Percentiles rank a stretch among this genome's conserved stretches.
phyloP scores from a whole-genome alignment of 2,329 filamentous ascomycete genomes.

The Diaporthe nobilis region DNA sequence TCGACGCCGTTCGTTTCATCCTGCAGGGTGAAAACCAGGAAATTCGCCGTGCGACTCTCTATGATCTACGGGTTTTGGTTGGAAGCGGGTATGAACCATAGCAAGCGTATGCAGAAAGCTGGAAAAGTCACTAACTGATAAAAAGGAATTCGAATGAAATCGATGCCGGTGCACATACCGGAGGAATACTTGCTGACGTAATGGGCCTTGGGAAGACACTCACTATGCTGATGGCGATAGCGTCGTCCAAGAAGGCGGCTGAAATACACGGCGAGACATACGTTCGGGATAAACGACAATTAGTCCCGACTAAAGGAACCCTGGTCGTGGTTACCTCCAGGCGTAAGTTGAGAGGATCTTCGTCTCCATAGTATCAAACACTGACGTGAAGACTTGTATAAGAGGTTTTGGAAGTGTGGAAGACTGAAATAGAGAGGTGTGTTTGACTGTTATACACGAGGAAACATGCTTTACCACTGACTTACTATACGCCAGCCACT shows the following conservation, averaged over 20 bases:
- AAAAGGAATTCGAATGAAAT: not conserved
- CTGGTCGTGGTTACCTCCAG: not conserved
- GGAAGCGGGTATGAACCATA: not conserved
- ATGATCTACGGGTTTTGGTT: not conserved
- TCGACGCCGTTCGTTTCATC: not conserved
- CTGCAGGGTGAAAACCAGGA: not conserved
- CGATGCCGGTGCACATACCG: not conserved
- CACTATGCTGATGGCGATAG: not conserved
- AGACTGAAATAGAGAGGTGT: not conserved
- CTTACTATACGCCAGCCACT: not conserved
- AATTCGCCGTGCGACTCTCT: not conserved
- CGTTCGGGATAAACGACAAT: not conserved
- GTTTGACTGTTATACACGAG: not conserved
- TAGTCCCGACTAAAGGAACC: not conserved
- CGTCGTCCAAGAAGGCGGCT: not conserved
- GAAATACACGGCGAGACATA: not conserved
- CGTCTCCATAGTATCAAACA: not conserved
- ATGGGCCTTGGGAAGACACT: not conserved
- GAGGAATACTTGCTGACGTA: not conserved
- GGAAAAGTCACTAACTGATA: not conserved
- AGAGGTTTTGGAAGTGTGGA: not conserved
- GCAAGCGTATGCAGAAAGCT: not conserved
- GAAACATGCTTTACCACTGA: not conserved
- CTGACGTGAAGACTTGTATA: not conserved
- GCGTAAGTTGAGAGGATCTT: not conserved